Conservation (phyloP, 345 rosid species). For the Ceriops decandra region DNA sequence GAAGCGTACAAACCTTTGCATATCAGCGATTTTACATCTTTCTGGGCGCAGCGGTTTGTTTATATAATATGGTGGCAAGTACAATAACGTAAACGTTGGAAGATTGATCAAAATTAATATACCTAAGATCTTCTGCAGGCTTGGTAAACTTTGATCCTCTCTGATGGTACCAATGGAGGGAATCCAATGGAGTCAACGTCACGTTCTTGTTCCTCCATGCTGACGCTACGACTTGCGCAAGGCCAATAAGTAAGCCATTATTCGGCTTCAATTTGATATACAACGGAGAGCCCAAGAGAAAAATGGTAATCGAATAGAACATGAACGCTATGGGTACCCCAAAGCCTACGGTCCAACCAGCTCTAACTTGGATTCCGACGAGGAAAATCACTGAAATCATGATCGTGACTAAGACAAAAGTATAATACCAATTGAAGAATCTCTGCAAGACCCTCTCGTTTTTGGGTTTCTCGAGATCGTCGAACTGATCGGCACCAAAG, state of each 20-base stretch:
- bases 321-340: slow-evolving; percentile 49
- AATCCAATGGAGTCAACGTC: slow-evolving; percentile 23
- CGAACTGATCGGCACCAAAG: slow-evolving; percentile 57
- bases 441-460: slow-evolving; percentile 37
- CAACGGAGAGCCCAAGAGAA: slow-evolving; percentile 37
- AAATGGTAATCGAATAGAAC: slow-evolving; percentile 31
- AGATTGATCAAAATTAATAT: neutral
- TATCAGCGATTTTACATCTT: neutral
- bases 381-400: slow-evolving; percentile 35
- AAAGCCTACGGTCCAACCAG: slow-evolving; percentile 53
- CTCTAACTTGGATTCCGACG: slow-evolving; percentile 38
- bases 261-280: slow-evolving; percentile 39
- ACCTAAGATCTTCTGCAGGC: slow-evolving; percentile 45
- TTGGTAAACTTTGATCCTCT: slow-evolving; percentile 31
- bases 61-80: neutral
- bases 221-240: slow-evolving; percentile 34
- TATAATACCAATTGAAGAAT: slow-evolving; percentile 60
- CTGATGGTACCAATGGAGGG: slow-evolving; percentile 22
- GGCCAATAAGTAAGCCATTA: slow-evolving; percentile 40
- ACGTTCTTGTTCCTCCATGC: slow-evolving; percentile 38
- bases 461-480: slow-evolving; percentile 38
- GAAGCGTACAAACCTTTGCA: neutral
- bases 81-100: neutral
- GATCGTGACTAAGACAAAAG: slow-evolving; percentile 39
- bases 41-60: neutral